Conservation (phyloP, 768 basidiomycete genomes). For the Suillus sp. region DNA sequence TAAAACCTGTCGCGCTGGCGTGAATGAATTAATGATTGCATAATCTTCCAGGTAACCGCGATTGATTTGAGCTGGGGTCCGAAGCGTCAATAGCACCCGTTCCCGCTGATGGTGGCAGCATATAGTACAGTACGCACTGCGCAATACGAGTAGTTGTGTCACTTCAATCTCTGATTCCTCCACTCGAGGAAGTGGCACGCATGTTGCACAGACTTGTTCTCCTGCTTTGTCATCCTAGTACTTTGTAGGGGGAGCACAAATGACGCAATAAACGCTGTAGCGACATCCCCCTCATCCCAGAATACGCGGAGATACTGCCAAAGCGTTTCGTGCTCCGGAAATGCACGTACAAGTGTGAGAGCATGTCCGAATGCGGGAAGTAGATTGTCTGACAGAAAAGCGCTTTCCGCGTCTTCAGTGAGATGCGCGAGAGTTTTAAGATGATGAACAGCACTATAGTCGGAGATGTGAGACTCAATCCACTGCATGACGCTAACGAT, state of each 20-base stretch:
- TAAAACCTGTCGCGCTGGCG: neutral
- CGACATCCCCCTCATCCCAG: neutral
- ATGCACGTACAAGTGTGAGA: conserved; percentile 47
- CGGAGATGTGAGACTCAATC: conserved; percentile 66
- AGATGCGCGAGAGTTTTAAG: conserved; percentile 41
- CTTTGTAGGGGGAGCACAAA: neutral
- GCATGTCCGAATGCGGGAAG: conserved; percentile 41
- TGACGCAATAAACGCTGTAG: neutral
- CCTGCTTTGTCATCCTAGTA: neutral
- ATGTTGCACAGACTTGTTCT: conserved; percentile 54
- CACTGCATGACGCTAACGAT: conserved; percentile 43
- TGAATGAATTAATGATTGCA: neutral
- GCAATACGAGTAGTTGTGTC: neutral
- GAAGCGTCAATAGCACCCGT: neutral
- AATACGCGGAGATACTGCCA: conserved; percentile 59
- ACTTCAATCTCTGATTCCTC: neutral
- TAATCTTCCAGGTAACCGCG: neutral
- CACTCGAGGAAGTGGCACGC: conserved; percentile 66
- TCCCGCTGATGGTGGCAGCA: neutral
- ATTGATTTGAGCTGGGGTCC: neutral
- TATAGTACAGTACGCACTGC: neutral
- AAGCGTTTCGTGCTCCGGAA: conserved; percentile 61
- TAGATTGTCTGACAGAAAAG: conserved; percentile 20
- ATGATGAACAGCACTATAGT: conserved; percentile 66
- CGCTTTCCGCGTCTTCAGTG: neutral